Base-by-base conservation (phyloP, 169 alveolate species). In the Plasmodium coatneyi region DNA sequence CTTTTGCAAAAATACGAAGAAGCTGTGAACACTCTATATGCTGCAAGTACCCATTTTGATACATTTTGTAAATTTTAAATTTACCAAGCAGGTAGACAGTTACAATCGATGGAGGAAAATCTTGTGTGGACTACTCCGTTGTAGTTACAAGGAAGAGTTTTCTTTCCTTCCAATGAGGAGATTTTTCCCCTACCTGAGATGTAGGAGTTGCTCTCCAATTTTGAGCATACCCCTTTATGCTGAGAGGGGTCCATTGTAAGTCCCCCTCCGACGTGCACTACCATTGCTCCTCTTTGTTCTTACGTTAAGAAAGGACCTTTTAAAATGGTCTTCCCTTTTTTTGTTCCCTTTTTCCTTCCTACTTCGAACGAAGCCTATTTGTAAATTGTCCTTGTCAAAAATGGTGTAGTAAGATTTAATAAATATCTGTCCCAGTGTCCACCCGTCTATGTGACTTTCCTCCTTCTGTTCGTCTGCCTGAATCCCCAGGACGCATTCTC, bases 291-390 rank as follows among this genome's bases (percentile, higher is more conserved):
- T 76, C 43, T 52, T 86, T 76, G 83, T 16, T 25, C 80, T 71
- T 43, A 84, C 12, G 28, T 43, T 54, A 10, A 60, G 36, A 56
- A 78, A 76, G 12, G 93, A 76, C 49, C 70, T 32, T 3, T 49
- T 84, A 41, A 72, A 32, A 49, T 71, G 56, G 16, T 56, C 56
- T 4, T 49, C 49, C n/a, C 34, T 14, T 43, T 22, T 72, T 6
- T 16, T 14, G 36, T 28, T 66, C 22, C 36, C 6, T 66, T 25
- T 66, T n/a, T 28, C 80, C 54, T 49, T 32, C 71, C 78, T 87
- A 79, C 96, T 96, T 39, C 96, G 93, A 32, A 93, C 95, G 92
- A 96, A 96, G 36, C 97, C 97, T 49, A 96, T 92, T 78, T 95
- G 95, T 71, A 94, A 83, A 92, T 94, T 92, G 39, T 96, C 97